A percentile compares a stretch with the other conserved stretches of the same genome.
Evolutionary conservation across 148 eudicot species (phyloP).

Genomic region (Salicornia ramosissima): DNA sequence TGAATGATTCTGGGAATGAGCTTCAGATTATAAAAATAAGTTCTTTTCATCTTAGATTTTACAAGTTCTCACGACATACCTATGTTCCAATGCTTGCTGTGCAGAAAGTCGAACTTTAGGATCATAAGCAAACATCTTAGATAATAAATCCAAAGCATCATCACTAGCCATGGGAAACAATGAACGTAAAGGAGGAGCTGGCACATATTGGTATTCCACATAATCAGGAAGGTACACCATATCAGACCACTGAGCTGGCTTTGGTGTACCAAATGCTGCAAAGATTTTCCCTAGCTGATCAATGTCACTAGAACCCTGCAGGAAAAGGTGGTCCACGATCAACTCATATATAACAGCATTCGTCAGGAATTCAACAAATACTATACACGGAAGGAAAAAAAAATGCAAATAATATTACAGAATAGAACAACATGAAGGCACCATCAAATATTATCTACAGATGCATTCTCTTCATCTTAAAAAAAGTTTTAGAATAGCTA

Average conservation of each 20-base stretch:
- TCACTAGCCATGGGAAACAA: slow-evolving; percentile 96
- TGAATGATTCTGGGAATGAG: too few relatives aligned
- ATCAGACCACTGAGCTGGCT: slow-evolving; percentile 89
- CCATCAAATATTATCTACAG: too few relatives aligned
- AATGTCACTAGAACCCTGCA: slow-evolving; percentile 90
- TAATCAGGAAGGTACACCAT: slow-evolving; percentile 89
- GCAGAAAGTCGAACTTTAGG: slow-evolving; percentile 84
- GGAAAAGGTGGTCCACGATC: background rate
- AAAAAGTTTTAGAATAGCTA: too few relatives aligned
- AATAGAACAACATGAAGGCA: too few relatives aligned
- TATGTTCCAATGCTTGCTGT: slow-evolving; percentile 90
- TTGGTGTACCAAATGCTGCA: slow-evolving; percentile 95
- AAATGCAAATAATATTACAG: too few relatives aligned
- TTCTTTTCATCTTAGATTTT: background rate
- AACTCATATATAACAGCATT: background rate
- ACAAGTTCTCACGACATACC: slow-evolving; percentile 32
- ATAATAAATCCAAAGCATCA: slow-evolving; percentile 83
- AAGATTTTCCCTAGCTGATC: slow-evolving; percentile 97
- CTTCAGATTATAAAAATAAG: too few relatives aligned
- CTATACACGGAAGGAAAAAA: too few relatives aligned
- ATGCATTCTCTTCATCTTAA: too few relatives aligned
- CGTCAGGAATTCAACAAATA: background rate
- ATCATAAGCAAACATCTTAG: slow-evolving; percentile 90
- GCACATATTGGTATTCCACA: slow-evolving; percentile 80
- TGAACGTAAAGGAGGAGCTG: slow-evolving; percentile 69